Base-by-base conservation (phyloP, 208 protist species). In the Wallacemonas sp. region DNA sequence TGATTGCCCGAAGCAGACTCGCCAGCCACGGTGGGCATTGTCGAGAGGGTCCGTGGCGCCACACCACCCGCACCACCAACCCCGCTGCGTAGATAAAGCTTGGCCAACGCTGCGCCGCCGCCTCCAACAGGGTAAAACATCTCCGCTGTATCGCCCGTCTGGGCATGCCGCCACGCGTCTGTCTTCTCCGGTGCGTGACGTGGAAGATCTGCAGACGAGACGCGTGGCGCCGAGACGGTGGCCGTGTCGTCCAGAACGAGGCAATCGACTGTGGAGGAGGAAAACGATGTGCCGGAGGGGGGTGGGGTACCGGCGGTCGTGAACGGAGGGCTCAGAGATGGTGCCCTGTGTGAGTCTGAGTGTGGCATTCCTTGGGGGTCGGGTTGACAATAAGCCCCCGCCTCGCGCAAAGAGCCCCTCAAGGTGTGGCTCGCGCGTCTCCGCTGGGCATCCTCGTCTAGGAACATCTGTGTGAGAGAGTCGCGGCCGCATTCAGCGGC, bases 261-360 rank as follows among this genome's bases (percentile, higher is more conserved):
- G 46, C 46, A 54, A 17, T 54, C 46, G 22, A 54, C 46, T 6
- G 46, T 54, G 21, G 46, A 54, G 22, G 46, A 22, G 8, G 46
- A 54, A 19, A 54, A 19, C 6, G 46, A 54, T 8, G 46, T 9
- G 17, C 5, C 46, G n/a, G n/a, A n/a, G n/a, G n/a, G n/a, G n/a
- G n/a, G n/a, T n/a, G n/a, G n/a, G n/a, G n/a, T n/a, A n/a, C n/a
- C n/a, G n/a, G n/a, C n/a, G n/a, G n/a, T n/a, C n/a, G n/a, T n/a
- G n/a, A n/a, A n/a, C n/a, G n/a, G n/a, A n/a, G n/a, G n/a, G n/a
- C n/a, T n/a, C n/a, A n/a, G n/a, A n/a, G n/a, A n/a, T n/a, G n/a
- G n/a, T n/a, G n/a, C n/a, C n/a, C n/a, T n/a, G n/a, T n/a, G n/a
- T n/a, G n/a, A n/a, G n/a, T n/a, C n/a, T n/a, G n/a, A n/a, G n/a